Conservation (phyloP, 371 early-diverging fungal species). For the Mortierella sp. region DNA sequence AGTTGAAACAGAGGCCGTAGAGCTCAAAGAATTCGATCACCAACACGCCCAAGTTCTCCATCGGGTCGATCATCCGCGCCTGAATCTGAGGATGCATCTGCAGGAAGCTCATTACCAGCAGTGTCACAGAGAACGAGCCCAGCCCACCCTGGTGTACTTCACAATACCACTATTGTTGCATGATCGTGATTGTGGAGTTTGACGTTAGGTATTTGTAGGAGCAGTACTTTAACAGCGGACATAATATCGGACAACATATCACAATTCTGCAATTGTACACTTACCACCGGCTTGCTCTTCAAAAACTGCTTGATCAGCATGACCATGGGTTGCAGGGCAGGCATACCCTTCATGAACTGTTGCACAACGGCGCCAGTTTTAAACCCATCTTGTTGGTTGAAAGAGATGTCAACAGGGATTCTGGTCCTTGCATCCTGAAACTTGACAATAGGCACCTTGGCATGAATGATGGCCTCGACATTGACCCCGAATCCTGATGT, state of each 20-base stretch:
- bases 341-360: slow-evolving; percentile 19
- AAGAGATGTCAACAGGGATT: slow-evolving; percentile 21
- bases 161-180: not conserved
- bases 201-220: not conserved
- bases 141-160: slow-evolving; percentile 78
- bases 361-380: slow-evolving; percentile 3
- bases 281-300: not conserved
- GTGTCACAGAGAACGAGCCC: slow-evolving; percentile 89
- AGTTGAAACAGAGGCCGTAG: slow-evolving; percentile 87
- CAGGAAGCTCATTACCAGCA: slow-evolving; percentile 86
- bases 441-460: not conserved
- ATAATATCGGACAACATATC: not conserved
- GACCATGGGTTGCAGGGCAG: slow-evolving; percentile 16
- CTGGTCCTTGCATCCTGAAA: slow-evolving; percentile 7
- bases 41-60: slow-evolving; percentile 87
- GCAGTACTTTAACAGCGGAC: not conserved
- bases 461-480: not conserved
- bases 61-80: slow-evolving; percentile 70
- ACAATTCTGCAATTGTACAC: not conserved
- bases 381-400: slow-evolving; percentile 21
- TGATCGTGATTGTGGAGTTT: no score
- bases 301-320: slow-evolving; percentile 18
- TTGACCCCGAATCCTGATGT: not conserved
- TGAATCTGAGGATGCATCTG: slow-evolving; percentile 90
- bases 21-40: slow-evolving; percentile 95